phyloP scores from a whole-genome alignment of 352 stramenopile genomes.

The Pilasporangium apinafurcum region DNA sequence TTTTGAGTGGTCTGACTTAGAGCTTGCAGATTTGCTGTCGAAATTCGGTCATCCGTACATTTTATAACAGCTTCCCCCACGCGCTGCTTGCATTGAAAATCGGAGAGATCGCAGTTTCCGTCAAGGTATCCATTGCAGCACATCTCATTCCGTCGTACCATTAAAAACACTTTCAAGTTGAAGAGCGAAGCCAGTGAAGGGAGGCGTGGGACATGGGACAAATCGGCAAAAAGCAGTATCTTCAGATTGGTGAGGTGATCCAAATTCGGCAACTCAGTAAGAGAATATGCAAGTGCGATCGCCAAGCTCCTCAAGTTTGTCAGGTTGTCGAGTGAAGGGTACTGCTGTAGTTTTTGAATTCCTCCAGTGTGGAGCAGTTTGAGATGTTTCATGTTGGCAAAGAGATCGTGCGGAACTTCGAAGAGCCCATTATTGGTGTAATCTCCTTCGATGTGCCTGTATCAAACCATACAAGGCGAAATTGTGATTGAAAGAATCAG shows the following conservation, averaged over 20 bases:
- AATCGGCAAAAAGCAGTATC: constrained; percentile 5
- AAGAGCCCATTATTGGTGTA: constrained; percentile 6
- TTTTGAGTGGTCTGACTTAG: constrained; percentile 1
- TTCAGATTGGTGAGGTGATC: constrained; percentile 5
- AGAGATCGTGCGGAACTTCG: constrained; percentile 7
- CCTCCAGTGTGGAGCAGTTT: constrained; percentile 6
- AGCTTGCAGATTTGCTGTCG: background rate
- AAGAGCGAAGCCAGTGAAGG: constrained; percentile 1
- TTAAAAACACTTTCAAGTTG: constrained; percentile 3
- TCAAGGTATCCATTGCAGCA: constrained; percentile 14
- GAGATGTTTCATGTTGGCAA: constrained; percentile 5
- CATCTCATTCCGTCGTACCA: constrained; percentile 9
- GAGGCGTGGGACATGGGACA: constrained; percentile 2
- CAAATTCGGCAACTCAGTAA: constrained; percentile 4
- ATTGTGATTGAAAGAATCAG: background rate
- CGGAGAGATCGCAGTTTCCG: constrained; percentile 1
- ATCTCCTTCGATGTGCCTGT: constrained; percentile 12
- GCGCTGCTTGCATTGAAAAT: constrained; percentile 1
- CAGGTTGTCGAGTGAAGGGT: constrained; percentile 4
- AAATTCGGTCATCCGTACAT: constrained; percentile 2
- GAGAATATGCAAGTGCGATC: background rate
- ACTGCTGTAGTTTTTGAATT: constrained; percentile 2
- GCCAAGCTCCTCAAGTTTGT: background rate
- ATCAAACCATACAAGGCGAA: background rate
- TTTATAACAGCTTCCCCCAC: background rate